A percentile compares a stretch with the other conserved stretches of the same genome.
These are phyloP conservation scores for Naganishia vishniacii DNA, from an alignment of 768 basidiomycete species.

Conservation along the genomic window DNA sequence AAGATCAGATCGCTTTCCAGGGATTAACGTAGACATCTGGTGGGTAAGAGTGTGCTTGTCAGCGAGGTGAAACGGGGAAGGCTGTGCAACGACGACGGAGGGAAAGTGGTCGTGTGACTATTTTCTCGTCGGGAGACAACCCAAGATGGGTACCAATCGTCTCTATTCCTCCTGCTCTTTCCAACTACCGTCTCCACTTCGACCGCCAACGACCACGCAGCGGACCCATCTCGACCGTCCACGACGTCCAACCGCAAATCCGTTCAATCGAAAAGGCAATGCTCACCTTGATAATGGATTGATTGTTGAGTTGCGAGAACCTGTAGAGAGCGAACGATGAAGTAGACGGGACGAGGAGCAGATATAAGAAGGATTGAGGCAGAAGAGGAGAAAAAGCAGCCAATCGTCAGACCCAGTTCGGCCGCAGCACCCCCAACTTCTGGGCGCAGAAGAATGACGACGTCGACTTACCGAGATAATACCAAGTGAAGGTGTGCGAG, in stretches of 20 bases:
- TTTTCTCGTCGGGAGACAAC: background rate
- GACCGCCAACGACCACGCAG: background rate
- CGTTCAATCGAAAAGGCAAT: background rate
- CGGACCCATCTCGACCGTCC: background rate
- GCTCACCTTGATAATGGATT: background rate
- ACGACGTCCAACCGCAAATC: no score
- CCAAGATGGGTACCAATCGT: background rate
- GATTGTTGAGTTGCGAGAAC: background rate
- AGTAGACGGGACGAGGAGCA: background rate
- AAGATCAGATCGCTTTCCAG: conserved; percentile 57
- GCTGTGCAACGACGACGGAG: background rate
- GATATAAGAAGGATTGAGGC: background rate
- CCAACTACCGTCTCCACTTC: background rate
- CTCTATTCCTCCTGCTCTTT: background rate
- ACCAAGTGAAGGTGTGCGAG: background rate
- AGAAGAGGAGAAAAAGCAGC: background rate
- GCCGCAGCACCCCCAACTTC: background rate
- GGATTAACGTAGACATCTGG: conserved; percentile 44
- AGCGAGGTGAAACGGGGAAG: background rate
- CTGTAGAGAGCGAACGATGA: background rate
- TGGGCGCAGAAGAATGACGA: background rate
- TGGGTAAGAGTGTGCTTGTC: background rate
- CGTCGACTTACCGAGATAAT: background rate
- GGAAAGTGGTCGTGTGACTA: background rate
- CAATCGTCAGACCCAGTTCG: background rate